Evolutionary conservation across 306 rosid genomes (phyloP), one percentile per base, ranked within the genome.

Genomic region (Hippophae tibetana): DNA sequence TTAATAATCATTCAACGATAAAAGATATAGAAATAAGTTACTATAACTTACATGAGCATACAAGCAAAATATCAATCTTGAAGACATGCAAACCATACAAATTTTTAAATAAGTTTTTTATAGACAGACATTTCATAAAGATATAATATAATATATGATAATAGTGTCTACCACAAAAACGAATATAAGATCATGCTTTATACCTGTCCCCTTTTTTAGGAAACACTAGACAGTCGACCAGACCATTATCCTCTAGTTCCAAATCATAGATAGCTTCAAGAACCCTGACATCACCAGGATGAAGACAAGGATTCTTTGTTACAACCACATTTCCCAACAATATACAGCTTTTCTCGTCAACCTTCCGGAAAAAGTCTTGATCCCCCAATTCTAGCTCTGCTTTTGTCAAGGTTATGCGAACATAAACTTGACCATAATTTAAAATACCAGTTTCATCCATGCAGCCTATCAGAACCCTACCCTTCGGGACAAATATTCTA

Each of bases 231-330:
- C 97, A 92, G 72, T 92, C 89, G 76, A 68, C 72, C 82, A 83
- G 55, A 42, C 86, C 84, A 65, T 76, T 83, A 72, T 72, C 84
- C 72, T 92, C 92, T 45, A 87, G 75, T 61, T 78, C 84, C 57
- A 58, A 80, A 12, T 62, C 63, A 70, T 79, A 87, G 72, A 89
- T 45, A 47, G 97, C 97, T 69, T 89, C 92, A 60, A 89, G 92
- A 67, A 92, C 89, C 76, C 98, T 81, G 56, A 92, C 47, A 41
- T 92, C 96, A 43, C 98, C 98, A 1, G 98, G 97, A 79, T 89
- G 95, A 73, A 92, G 98, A 73, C 98, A 92, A 48, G 98, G 95
- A 59, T 87, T 92, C 72, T 82, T 90, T 10, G 95, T 87, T 56
- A 90, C 95, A 46, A 85, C 79, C 62, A 90, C 95, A 73, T 75